These are phyloP conservation scores for Tieghemiomyces parasiticus DNA, from an alignment of 192 early-diverging fungal species.

Conservation along the genomic window DNA sequence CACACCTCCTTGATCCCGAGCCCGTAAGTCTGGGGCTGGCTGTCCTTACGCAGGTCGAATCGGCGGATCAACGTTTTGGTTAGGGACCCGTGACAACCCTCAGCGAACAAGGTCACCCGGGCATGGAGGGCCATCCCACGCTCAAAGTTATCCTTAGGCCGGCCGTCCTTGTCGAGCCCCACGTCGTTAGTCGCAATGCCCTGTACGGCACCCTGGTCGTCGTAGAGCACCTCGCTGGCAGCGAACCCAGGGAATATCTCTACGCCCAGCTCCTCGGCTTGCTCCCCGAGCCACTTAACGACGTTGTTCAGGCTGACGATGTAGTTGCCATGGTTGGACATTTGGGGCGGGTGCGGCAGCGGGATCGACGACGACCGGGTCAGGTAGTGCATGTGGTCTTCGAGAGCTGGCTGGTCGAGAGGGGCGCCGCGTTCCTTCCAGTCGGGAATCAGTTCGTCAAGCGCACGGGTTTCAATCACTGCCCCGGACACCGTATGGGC, in stretches of 20 bases:
- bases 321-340: constrained; percentile 96
- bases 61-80: constrained; percentile 80
- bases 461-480: constrained; percentile 78
- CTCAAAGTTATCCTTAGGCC: constrained; percentile 82
- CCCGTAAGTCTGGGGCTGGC: constrained; percentile 80
- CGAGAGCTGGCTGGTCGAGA: constrained; percentile 64
- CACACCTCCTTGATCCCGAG: constrained; percentile 97
- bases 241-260: constrained; percentile 90
- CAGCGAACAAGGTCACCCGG: constrained; percentile 89
- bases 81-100: constrained; percentile 94
- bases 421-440: constrained; percentile 96
- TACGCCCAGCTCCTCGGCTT: constrained; percentile 90
- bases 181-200: constrained; percentile 94
- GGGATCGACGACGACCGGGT: constrained; percentile 66
- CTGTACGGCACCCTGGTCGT: constrained; percentile 68
- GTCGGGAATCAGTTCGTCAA: constrained; percentile 93
- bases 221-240: constrained; percentile 73
- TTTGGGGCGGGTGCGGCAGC: constrained; percentile 80
- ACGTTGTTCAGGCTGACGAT: constrained; percentile 91
- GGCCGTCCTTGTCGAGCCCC: constrained; percentile 75
- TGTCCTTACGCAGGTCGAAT: constrained; percentile 77
- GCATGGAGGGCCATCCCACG: constrained; percentile 91
- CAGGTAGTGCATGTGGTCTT: constrained; percentile 76
- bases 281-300: constrained; percentile 89
- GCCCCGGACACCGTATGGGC: constrained; percentile 93